A percentile compares a stretch with the other conserved stretches of the same genome.
Evolutionary conservation across 208 protist genomes (phyloP).

Genomic region (Leishmania arabica): DNA sequence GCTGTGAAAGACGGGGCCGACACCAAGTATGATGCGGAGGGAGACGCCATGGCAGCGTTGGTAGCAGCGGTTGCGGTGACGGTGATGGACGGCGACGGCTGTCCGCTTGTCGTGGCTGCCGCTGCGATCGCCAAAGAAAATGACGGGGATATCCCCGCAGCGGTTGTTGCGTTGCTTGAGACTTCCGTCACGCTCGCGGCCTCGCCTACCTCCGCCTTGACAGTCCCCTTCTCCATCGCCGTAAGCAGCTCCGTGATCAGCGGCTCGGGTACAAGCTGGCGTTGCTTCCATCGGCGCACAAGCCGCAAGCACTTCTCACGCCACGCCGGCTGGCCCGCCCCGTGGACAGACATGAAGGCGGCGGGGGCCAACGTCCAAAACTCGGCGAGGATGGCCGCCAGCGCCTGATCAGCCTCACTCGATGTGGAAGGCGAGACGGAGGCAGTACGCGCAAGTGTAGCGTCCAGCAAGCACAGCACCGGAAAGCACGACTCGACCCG

Average conservation of each 20-base stretch:
- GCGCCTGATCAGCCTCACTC: slow-evolving; percentile 27
- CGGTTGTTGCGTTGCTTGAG: not conserved
- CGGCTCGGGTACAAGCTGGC: slow-evolving; percentile 30
- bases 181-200: not conserved
- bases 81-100: not conserved
- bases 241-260: slow-evolving; percentile 32
- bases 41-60: not conserved
- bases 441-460: slow-evolving; percentile 36
- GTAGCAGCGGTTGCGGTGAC: not conserved
- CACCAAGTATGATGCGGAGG: not conserved
- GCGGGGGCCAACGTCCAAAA: slow-evolving; percentile 51
- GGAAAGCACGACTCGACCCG: slow-evolving; percentile 56
- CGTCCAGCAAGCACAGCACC: slow-evolving; percentile 75
- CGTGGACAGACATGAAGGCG: slow-evolving; percentile 30
- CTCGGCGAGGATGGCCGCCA: slow-evolving; percentile 44
- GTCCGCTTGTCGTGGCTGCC: not conserved
- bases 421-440: slow-evolving; percentile 2
- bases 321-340: slow-evolving; percentile 30
- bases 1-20: slow-evolving; percentile 21
- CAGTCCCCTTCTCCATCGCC: slow-evolving; percentile 29
- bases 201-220: not conserved
- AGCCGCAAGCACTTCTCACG: slow-evolving; percentile 59
- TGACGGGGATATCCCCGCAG: not conserved
- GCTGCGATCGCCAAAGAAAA: not conserved
- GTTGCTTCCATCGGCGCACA: slow-evolving; percentile 61